Percentiles rank a stretch among this genome's conserved stretches.
phyloP scores from a whole-genome alignment of 805 yeast genomes.

The Metschnikowia reukaufii region DNA sequence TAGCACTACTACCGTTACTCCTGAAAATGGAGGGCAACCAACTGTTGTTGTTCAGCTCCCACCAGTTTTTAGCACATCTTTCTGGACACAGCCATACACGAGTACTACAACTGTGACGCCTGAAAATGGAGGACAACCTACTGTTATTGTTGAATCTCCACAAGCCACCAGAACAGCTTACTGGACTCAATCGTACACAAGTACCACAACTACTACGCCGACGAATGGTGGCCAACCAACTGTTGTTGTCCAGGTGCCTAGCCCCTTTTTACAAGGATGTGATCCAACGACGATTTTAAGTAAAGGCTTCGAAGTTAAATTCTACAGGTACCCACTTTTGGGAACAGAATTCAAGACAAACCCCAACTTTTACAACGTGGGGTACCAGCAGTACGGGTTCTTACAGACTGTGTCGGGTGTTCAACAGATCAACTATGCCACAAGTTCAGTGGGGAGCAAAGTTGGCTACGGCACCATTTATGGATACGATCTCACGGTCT shows the following conservation, averaged over 20 bases:
- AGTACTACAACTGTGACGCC: slow-evolving; percentile 9
- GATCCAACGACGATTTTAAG: neutral
- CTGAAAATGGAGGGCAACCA: slow-evolving; percentile 19
- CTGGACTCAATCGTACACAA: slow-evolving; percentile 6
- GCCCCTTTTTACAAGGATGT: slow-evolving; percentile 4
- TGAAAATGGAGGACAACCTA: neutral
- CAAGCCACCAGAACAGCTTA: slow-evolving; percentile 9
- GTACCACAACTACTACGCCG: neutral
- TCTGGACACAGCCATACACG: slow-evolving; percentile 10
- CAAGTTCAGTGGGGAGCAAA: neutral
- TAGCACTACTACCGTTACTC: slow-evolving; percentile 11
- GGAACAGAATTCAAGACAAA: slow-evolving; percentile 1
- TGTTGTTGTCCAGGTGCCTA: slow-evolving; percentile 17
- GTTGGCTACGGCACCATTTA: neutral
- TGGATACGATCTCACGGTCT: neutral
- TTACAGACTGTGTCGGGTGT: slow-evolving; percentile 3
- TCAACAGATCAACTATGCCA: neutral
- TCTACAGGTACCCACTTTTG: slow-evolving; percentile 8
- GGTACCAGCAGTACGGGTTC: slow-evolving; percentile 6
- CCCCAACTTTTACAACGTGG: slow-evolving; percentile 5
- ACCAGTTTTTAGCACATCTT: slow-evolving; percentile 8
- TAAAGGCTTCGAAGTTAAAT: slow-evolving; percentile 5
- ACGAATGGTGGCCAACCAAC: slow-evolving; percentile 22
- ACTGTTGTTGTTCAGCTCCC: slow-evolving; percentile 20
- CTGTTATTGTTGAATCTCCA: neutral